Evolutionary conservation across 2,329 filamentous ascomycete species (phyloP).

Genomic region (Diplodia sapinea): DNA sequence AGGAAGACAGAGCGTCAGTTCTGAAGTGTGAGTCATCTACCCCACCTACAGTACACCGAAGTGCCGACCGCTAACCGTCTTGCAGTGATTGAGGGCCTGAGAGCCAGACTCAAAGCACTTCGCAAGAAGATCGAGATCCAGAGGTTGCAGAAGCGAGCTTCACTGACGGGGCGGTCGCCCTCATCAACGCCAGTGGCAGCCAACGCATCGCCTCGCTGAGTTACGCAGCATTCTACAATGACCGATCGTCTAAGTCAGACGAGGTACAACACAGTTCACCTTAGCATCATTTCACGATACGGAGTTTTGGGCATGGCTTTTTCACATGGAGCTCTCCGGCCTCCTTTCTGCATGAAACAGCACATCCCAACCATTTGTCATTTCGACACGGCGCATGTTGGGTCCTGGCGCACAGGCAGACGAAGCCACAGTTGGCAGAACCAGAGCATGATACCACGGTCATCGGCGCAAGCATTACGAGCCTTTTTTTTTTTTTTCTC

Average conservation of each 20-base stretch:
- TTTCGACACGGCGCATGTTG: constrained; percentile 28
- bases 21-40: constrained; percentile 68
- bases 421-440: constrained; percentile 18
- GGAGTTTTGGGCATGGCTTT: constrained; percentile 30
- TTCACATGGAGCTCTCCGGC: constrained; percentile 19
- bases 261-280: constrained; percentile 5
- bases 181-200: constrained; percentile 22
- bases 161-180: constrained; percentile 26
- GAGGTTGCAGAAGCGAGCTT: constrained; percentile 42
- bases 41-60: neutral
- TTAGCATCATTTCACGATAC: constrained; percentile 23
- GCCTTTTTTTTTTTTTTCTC: constrained; percentile 4
- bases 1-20: constrained; percentile 74
- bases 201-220: constrained; percentile 26
- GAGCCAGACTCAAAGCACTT: constrained; percentile 49
- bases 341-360: constrained; percentile 26
- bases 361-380: constrained; percentile 28
- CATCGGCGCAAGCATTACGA: constrained; percentile 29
- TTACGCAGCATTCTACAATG: neutral
- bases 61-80: neutral
- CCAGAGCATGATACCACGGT: constrained; percentile 31
- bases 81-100: constrained; percentile 55
- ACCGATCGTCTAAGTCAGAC: no score
- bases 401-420: constrained; percentile 30
- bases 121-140: constrained; percentile 54